A percentile compares a stretch with the other conserved stretches of the same genome.
These are phyloP conservation scores for Cryptosporidium viatorum DNA, from an alignment of 169 alveolate genomes.

Conservation along the genomic window DNA sequence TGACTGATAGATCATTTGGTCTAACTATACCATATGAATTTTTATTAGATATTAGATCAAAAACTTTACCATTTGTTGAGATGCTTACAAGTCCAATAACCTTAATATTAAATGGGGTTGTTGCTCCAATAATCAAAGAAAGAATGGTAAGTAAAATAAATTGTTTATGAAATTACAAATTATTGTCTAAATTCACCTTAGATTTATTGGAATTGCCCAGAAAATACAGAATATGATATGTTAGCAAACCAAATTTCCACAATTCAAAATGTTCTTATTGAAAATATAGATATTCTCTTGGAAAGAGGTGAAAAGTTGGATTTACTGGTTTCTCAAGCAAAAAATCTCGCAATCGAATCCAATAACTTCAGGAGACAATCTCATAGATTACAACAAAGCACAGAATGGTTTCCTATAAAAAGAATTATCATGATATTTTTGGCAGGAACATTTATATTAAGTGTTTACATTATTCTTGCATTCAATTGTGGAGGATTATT, in stretches of 20 bases:
- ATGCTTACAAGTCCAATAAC: conserved; percentile 4
- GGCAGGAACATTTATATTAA: neutral
- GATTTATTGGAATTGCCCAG: conserved; percentile 39
- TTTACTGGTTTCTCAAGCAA: conserved; percentile 56
- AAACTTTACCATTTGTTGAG: conserved; percentile 13
- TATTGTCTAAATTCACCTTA: neutral
- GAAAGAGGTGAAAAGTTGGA: conserved; percentile 57
- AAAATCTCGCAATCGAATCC: conserved; percentile 27
- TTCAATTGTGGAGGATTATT: conserved; percentile 12
- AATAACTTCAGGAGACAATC: conserved; percentile 44
- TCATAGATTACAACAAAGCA: conserved; percentile 21
- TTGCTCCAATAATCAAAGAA: conserved; percentile 45
- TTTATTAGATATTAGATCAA: conserved; percentile 17
- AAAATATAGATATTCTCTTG: conserved; percentile 42
- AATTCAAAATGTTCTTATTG: conserved; percentile 46
- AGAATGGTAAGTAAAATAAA: conserved; percentile 50
- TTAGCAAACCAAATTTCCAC: conserved; percentile 44
- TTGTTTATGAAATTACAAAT: neutral
- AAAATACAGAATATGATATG: conserved; percentile 30
- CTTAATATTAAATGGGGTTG: conserved; percentile 13
- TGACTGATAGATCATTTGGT: conserved; percentile 47
- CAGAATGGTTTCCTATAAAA: neutral
- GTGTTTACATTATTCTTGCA: neutral
- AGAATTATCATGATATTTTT: conserved; percentile 1
- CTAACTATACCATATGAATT: conserved; percentile 43